phyloP scores from a whole-genome alignment of 805 yeast genomes.

The Myxozyma udenii region DNA sequence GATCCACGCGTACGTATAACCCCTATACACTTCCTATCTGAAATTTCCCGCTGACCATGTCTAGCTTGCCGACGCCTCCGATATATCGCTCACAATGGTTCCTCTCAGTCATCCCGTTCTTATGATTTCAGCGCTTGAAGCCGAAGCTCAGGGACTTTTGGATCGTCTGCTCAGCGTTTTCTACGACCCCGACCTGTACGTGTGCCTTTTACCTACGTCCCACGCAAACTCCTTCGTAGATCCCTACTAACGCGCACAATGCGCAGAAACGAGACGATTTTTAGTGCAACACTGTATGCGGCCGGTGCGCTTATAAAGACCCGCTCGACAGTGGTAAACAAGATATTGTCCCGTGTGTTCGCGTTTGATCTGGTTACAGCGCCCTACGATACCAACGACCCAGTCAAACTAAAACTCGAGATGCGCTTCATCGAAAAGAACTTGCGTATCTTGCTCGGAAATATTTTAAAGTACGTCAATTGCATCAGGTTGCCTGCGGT shows the following conservation, averaged over 20 bases:
- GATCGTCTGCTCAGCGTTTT: slow-evolving; percentile 61
- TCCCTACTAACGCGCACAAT: neutral
- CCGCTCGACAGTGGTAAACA: slow-evolving; percentile 56
- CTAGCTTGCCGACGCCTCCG: slow-evolving; percentile 31
- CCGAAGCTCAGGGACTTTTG: slow-evolving; percentile 67
- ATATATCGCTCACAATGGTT: slow-evolving; percentile 51
- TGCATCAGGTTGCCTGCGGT: neutral
- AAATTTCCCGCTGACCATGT: too few relatives aligned
- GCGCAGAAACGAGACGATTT: slow-evolving; percentile 45
- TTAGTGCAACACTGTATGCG: slow-evolving; percentile 67
- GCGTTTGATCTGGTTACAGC: slow-evolving; percentile 48
- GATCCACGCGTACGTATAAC: slow-evolving; percentile 37
- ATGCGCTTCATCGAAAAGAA: slow-evolving; percentile 64
- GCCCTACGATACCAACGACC: slow-evolving; percentile 20
- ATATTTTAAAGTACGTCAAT: slow-evolving; percentile 23
- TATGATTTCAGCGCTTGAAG: slow-evolving; percentile 52
- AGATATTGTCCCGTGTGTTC: slow-evolving; percentile 58
- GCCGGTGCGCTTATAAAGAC: slow-evolving; percentile 60
- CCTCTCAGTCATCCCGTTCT: slow-evolving; percentile 64
- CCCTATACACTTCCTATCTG: too few relatives aligned
- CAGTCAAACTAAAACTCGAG: slow-evolving; percentile 43
- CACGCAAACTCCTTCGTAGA: neutral
- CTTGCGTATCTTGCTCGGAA: slow-evolving; percentile 37
- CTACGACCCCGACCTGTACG: slow-evolving; percentile 51
- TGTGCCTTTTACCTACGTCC: neutral